A percentile compares a stretch with the other conserved stretches of the same genome.
Evolutionary conservation across 2,329 filamentous ascomycete species (phyloP).

Genomic region (Hypocrella siamensis): DNA sequence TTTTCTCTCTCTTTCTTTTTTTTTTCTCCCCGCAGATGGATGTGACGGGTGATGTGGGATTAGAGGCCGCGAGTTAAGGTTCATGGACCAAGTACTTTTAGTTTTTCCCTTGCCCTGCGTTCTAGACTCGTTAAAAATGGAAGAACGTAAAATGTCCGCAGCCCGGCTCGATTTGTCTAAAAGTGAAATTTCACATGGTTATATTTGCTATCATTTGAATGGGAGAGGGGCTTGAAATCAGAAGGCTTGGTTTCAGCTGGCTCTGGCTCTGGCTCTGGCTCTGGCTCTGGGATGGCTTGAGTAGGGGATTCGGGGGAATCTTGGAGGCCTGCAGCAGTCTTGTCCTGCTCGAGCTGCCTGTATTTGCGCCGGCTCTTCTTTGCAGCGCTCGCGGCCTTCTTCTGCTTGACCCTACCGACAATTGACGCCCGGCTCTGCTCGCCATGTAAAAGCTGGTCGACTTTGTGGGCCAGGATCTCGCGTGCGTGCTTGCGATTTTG

Average conservation of each 20-base stretch:
- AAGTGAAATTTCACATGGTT: too few species aligned
- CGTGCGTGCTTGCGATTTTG: slow-evolving; percentile 83
- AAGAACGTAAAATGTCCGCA: slow-evolving; percentile 9
- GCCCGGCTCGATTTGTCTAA: too few species aligned
- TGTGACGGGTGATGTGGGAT: slow-evolving; percentile 31
- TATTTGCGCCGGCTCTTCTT: slow-evolving; percentile 83
- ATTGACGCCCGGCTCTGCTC: slow-evolving; percentile 49
- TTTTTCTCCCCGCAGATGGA: too few species aligned
- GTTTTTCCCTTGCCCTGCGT: slow-evolving; percentile 19
- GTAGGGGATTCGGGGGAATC: too few species aligned
- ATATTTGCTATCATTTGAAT: too few species aligned
- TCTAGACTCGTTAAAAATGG: slow-evolving; percentile 16
- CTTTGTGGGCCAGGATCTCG: slow-evolving; percentile 55
- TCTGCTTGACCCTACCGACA: slow-evolving; percentile 45
- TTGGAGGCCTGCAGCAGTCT: slow-evolving; percentile 10
- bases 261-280: too few species aligned
- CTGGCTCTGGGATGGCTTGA: too few species aligned
- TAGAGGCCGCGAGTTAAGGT: slow-evolving; percentile 37
- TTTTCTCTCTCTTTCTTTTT: too few species aligned
- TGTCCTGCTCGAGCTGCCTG: slow-evolving; percentile 38
- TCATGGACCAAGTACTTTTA: slow-evolving; percentile 40
- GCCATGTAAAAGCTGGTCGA: slow-evolving; percentile 61
- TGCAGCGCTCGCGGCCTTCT: slow-evolving; percentile 56
- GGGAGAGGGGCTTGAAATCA: too few species aligned
- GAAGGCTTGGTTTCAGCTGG: too few species aligned